Conservation (phyloP, 2,329 filamentous ascomycete genomes). For the Sclerotinia subarctica region DNA sequence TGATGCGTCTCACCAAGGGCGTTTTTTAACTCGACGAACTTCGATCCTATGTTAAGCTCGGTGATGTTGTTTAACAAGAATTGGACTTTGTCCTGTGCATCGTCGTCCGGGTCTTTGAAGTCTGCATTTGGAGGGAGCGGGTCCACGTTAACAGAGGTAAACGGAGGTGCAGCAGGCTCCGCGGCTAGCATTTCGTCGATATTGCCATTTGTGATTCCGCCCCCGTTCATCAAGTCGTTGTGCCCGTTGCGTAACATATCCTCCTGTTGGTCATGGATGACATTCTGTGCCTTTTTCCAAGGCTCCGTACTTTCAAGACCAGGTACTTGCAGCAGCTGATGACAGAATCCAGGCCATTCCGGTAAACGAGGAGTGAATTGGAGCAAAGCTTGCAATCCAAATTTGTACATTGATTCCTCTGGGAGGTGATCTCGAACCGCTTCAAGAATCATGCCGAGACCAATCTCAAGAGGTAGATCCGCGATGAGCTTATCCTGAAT, state of each 20-base stretch:
- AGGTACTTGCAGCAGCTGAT: conserved; percentile 76
- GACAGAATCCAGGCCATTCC: conserved; percentile 96
- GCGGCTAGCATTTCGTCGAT: conserved; percentile 57
- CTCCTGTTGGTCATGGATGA: conserved; percentile 66
- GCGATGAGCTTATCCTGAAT: conserved; percentile 92
- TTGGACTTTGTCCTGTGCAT: conserved; percentile 86
- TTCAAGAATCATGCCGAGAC: conserved; percentile 96
- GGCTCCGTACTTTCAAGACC: conserved; percentile 82
- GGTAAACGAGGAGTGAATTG: conserved; percentile 78
- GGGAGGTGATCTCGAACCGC: conserved; percentile 81
- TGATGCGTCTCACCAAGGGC: conserved; percentile 78
- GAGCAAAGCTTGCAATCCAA: conserved; percentile 90
- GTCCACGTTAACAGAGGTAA: conserved; percentile 75
- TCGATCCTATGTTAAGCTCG: conserved; percentile 78
- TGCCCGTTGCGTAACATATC: conserved; percentile 52
- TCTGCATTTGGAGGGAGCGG: conserved; percentile 58
- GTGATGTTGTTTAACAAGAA: conserved; percentile 98
- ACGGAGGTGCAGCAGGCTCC: conserved; percentile 66
- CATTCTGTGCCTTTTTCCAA: conserved; percentile 76
- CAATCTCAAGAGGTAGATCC: conserved; percentile 85
- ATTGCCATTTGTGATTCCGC: conserved; percentile 66
- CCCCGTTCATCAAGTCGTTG: conserved; percentile 42
- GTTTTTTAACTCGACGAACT: conserved; percentile 77
- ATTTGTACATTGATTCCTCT: conserved; percentile 94
- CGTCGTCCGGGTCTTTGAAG: conserved; percentile 80